Evolutionary conservation across 495 filamentous ascomycete species (phyloP).

Genomic region (Aspergillus taichungensis): DNA sequence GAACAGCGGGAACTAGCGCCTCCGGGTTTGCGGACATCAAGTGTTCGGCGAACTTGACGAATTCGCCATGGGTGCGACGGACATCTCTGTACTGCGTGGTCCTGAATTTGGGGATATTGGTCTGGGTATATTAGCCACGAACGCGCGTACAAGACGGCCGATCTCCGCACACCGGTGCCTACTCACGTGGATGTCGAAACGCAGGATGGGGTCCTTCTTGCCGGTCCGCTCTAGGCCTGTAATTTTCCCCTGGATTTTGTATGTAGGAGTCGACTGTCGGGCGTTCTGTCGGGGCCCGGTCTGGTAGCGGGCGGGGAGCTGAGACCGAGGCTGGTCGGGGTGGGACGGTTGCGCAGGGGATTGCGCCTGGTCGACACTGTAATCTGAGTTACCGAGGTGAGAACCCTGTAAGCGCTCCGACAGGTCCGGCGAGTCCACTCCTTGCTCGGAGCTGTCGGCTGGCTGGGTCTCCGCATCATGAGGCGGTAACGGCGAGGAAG

Average conservation of each 20-base stretch:
- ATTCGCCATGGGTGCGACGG: slow-evolving; percentile 89
- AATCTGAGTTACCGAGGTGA: slow-evolving; percentile 32
- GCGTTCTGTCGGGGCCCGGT: slow-evolving; percentile 34
- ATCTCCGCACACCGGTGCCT: not conserved
- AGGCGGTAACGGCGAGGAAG: slow-evolving; percentile 45
- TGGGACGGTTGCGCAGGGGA: slow-evolving; percentile 26
- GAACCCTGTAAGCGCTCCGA: slow-evolving; percentile 38
- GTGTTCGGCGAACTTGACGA: slow-evolving; percentile 88
- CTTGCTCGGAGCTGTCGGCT: slow-evolving; percentile 8
- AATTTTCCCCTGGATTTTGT: slow-evolving; percentile 88
- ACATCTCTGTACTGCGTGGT: slow-evolving; percentile 98
- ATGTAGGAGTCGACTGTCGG: slow-evolving; percentile 48
- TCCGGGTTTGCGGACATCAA: slow-evolving; percentile 94
- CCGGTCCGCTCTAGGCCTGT: slow-evolving; percentile 87
- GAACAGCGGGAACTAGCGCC: slow-evolving; percentile 93
- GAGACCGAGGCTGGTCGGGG: slow-evolving; percentile 39
- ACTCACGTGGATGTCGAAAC: slow-evolving; percentile 94
- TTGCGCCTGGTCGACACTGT: slow-evolving; percentile 25
- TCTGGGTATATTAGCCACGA: slow-evolving; percentile 43
- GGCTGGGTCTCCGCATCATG: slow-evolving; percentile 21
- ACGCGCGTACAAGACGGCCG: slow-evolving; percentile 1
- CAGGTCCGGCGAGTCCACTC: slow-evolving; percentile 27
- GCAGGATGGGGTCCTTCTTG: slow-evolving; percentile 87
- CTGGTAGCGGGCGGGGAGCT: slow-evolving; percentile 41
- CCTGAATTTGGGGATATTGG: slow-evolving; percentile 93